Percentiles rank a stretch among this genome's conserved stretches.
phyloP scores from a whole-genome alignment of 176 grass and related monocot species.

The Aegilops speltoides region DNA sequence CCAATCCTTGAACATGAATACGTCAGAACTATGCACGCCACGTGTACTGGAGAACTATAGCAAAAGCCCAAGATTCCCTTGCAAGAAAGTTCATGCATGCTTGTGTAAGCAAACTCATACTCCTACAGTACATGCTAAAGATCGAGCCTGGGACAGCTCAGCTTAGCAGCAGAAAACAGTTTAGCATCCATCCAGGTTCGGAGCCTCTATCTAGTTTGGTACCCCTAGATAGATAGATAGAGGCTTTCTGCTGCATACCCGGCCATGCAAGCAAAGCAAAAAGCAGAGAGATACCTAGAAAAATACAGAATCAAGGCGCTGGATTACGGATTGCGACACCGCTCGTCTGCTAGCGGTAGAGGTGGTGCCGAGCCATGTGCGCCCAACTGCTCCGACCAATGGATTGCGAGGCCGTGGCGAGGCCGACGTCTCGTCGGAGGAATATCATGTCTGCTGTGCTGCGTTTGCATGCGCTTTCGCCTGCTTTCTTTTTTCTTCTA shows the following conservation, averaged over 20 bases:
- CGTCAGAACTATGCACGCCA: neutral
- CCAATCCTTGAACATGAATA: neutral
- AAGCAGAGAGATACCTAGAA: too few species aligned
- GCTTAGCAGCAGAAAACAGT: too few species aligned
- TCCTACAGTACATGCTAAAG: too few species aligned
- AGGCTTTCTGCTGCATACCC: neutral
- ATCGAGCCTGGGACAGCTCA: too few species aligned
- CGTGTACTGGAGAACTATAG: neutral
- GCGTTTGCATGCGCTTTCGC: neutral
- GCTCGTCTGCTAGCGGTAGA: neutral
- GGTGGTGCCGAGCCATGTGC: constrained; percentile 26
- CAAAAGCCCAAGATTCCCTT: constrained; percentile 5
- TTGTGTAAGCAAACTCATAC: too few species aligned
- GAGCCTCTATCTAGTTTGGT: too few species aligned
- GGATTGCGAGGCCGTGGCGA: neutral
- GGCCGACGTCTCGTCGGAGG: neutral
- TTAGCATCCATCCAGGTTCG: too few species aligned
- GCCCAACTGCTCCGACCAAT: neutral
- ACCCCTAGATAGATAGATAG: too few species aligned
- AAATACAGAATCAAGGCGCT: neutral
- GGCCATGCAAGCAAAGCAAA: neutral
- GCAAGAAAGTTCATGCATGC: neutral
- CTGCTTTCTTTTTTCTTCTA: neutral
- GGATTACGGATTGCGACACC: neutral
- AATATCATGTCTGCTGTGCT: neutral